Percentiles rank a stretch among this genome's conserved stretches.
Evolutionary conservation across 345 rosid genomes (phyloP).

Genomic region (Rhodamnia rubescens): DNA sequence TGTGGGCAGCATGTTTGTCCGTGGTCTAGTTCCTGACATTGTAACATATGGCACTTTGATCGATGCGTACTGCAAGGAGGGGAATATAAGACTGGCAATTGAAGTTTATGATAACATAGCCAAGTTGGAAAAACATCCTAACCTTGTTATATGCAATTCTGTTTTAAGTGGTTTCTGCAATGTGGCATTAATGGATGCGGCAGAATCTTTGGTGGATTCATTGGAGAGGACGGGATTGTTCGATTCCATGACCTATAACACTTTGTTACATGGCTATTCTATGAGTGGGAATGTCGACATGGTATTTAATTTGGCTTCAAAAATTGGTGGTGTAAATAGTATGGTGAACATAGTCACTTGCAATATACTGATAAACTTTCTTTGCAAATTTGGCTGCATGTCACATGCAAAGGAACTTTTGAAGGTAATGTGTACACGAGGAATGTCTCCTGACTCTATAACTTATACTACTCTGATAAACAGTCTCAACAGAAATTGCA

Average conservation of each 20-base stretch:
- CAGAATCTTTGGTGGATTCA: constrained; percentile 9
- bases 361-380: constrained; percentile 39
- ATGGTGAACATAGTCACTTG: constrained; percentile 28
- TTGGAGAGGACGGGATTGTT: constrained; percentile 8
- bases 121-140: constrained; percentile 24
- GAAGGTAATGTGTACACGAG: constrained; percentile 26
- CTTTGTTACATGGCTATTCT: constrained; percentile 34
- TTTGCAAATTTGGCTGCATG: constrained; percentile 45
- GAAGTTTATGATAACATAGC: constrained; percentile 29
- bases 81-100: constrained; percentile 39
- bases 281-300: constrained; percentile 23
- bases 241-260: constrained; percentile 41
- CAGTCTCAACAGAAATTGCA: constrained; percentile 20
- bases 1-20: constrained; percentile 42
- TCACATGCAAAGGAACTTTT: constrained; percentile 38
- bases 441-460: constrained; percentile 30
- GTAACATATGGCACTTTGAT: constrained; percentile 57
- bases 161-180: constrained; percentile 53
- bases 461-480: constrained; percentile 44
- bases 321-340: constrained; percentile 19
- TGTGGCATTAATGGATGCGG: constrained; percentile 14
- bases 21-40: constrained; percentile 35
- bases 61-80: constrained; percentile 47
- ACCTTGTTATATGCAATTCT: constrained; percentile 39
- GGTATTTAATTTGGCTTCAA: constrained; percentile 18